Conservation (phyloP, 1,139 yeast genomes). For the Sugiyamaella castrensis region DNA sequence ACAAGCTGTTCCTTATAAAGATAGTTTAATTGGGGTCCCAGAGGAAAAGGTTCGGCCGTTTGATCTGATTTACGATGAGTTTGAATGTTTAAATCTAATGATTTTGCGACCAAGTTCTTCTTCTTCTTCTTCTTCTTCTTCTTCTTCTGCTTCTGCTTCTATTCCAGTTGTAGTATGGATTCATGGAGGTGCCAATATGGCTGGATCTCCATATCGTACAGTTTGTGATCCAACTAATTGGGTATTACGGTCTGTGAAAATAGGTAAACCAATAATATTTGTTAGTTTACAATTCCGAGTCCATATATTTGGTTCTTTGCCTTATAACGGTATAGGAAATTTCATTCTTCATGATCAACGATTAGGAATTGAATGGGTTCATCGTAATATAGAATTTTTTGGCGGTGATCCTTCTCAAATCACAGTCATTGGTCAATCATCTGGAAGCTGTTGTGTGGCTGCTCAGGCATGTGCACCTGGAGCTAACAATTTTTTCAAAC, state of each 20-base stretch:
- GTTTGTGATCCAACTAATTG: slow-evolving; percentile 32
- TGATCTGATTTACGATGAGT: slow-evolving; percentile 27
- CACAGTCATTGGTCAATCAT: slow-evolving; percentile 41
- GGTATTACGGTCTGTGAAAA: slow-evolving; percentile 22
- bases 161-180: slow-evolving; percentile 40
- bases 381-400: slow-evolving; percentile 33
- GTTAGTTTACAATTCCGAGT: slow-evolving; percentile 40
- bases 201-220: slow-evolving; percentile 35
- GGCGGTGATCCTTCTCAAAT: slow-evolving; percentile 41
- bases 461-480: slow-evolving; percentile 20
- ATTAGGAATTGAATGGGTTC: slow-evolving; percentile 38
- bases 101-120: slow-evolving; percentile 22
- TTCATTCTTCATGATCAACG: slow-evolving; percentile 39
- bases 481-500: slow-evolving; percentile 17
- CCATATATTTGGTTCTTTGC: slow-evolving; percentile 36
- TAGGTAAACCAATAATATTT: slow-evolving; percentile 33
- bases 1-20: slow-evolving; percentile 27
- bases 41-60: slow-evolving; percentile 19
- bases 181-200: slow-evolving; percentile 40
- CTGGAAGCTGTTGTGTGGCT: slow-evolving; percentile 34
- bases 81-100: slow-evolving; percentile 29
- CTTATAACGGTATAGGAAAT: slow-evolving; percentile 29
- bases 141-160: slow-evolving; percentile 3
- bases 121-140: background rate
- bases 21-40: slow-evolving; percentile 27